Evolutionary conservation across 2,329 filamentous ascomycete species (phyloP).

Genomic region (Beauveria sp.): DNA sequence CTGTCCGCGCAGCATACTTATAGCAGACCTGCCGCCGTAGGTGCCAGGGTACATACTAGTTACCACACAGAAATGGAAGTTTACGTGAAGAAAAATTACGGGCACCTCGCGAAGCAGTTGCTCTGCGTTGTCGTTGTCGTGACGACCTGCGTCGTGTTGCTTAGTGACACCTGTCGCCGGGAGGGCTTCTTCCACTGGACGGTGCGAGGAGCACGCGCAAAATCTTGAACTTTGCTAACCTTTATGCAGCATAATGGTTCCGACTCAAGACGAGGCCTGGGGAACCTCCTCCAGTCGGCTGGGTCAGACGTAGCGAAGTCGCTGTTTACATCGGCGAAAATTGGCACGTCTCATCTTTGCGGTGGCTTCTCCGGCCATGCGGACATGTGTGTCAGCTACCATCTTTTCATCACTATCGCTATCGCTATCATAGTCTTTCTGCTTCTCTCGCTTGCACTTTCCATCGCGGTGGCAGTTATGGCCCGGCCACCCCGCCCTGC

Average conservation of each 20-base stretch:
- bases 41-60: too few relatives aligned
- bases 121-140: not conserved
- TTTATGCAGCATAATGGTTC: too few relatives aligned
- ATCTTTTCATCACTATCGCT: not conserved
- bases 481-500: not conserved
- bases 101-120: not conserved
- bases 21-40: too few relatives aligned
- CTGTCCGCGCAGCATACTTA: too few relatives aligned
- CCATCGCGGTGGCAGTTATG: not conserved
- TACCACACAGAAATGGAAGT: too few relatives aligned
- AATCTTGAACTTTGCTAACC: too few relatives aligned
- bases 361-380: not conserved
- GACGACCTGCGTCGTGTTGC: not conserved
- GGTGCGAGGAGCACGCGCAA: not conserved
- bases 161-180: not conserved
- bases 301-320: not conserved
- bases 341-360: not conserved
- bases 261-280: not conserved
- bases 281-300: not conserved
- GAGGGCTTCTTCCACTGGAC: not conserved
- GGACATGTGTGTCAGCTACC: not conserved
- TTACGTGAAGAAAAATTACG: too few relatives aligned
- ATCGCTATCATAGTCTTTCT: not conserved
- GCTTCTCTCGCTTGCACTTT: not conserved
- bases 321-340: not conserved